Conservation (phyloP, 2,329 filamentous ascomycete genomes). For the Aureobasidium vineae region DNA sequence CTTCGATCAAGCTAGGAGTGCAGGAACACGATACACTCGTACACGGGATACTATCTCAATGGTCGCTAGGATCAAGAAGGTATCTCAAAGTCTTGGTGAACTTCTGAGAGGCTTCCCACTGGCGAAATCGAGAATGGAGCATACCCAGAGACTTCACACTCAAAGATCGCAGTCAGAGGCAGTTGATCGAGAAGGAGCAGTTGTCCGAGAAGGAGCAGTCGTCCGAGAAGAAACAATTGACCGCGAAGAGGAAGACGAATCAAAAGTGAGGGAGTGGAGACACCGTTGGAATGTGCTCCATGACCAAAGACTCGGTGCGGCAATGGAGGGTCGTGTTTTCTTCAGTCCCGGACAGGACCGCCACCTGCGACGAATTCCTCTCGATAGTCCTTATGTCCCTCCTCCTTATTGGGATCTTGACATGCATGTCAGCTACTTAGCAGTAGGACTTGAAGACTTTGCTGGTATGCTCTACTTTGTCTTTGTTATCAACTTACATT, state of each 20-base stretch:
- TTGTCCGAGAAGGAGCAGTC: neutral
- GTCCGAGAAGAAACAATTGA: neutral
- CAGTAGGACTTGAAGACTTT: conserved; percentile 31
- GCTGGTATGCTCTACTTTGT: conserved; percentile 27
- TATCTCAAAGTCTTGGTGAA: neutral
- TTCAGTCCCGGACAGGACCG: neutral
- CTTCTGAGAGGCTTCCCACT: neutral
- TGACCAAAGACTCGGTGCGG: conserved; percentile 14
- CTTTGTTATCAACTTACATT: neutral
- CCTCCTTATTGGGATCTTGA: neutral
- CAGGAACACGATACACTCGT: neutral
- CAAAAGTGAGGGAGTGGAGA: neutral
- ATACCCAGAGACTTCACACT: neutral
- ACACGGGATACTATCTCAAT: neutral
- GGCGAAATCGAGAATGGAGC: neutral
- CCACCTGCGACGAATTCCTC: conserved; percentile 11
- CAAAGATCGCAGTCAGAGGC: neutral
- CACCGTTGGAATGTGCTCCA: conserved; percentile 13
- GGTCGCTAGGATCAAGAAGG: neutral
- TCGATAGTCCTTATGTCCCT: neutral
- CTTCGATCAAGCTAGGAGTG: no score
- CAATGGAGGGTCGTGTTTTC: conserved; percentile 6
- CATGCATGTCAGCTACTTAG: neutral
- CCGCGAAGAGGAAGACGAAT: neutral
- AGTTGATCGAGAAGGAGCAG: no score